Base-by-base conservation (phyloP, 2,329 filamentous ascomycete genomes). In the Pseudopithomyces chartarum region DNA sequence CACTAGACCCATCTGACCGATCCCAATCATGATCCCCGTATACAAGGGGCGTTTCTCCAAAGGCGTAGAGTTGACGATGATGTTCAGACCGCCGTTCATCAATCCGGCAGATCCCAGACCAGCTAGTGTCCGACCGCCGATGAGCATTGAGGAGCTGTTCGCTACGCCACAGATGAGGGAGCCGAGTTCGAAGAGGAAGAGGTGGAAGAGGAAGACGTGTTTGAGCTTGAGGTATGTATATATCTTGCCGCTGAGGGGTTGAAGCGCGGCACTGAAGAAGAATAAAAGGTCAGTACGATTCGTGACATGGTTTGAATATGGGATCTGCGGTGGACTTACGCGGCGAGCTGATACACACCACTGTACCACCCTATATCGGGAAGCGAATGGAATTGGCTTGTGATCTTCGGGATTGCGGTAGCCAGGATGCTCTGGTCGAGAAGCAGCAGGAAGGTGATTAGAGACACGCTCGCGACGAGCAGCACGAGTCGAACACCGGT, bases 101-200 rank as follows among this genome's bases (percentile, higher is more conserved):
- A 63, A 44, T 1, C 61, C 61, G 1, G 54, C 34, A 8, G 50
- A 46, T 2, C 61, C 61, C 17, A 57, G 7, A 2, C 61, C 61
- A 12, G 61, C 58, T 23, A 63, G 47, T 5, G 56, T 48, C n/a
- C 61, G 55, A 17, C 61, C 61, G 34, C 39, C 49, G 32, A 63
- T 63, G 22, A 63, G 56, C 48, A 57, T 56, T 6, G 40, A 38
- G 7, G 60, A 63, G 23, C 47, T 57, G 2, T 29, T 43, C 2
- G 80, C 79, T 6, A 73, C 68, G 32, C 74, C 80, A 59, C 82
- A 85, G 20, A 86, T 57, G 7, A 81, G 57, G 0, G 80, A 83
- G 2, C 84, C 84, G 2, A 84, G 5, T 52, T 76, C 71, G 58
- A 78, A 78, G 20, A 76, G 50, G n/a, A 65, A 40, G 38, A 85